Percentiles rank a stretch among this genome's conserved stretches.
phyloP scores from a whole-genome alignment of 345 rosid species.

The Syzygium aromaticum region DNA sequence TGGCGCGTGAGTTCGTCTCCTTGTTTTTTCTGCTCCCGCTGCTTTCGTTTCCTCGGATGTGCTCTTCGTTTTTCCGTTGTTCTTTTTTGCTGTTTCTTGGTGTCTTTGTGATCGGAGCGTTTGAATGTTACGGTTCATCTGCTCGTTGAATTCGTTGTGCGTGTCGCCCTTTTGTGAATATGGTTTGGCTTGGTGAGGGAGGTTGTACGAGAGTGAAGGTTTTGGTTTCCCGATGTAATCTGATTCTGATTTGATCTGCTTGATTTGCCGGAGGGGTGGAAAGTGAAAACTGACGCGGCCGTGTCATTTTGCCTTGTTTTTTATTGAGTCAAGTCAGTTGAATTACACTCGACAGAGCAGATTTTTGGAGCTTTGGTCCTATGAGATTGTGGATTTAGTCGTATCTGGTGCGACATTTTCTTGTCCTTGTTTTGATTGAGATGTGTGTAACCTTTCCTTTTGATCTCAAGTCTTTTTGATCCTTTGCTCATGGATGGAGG shows the following conservation, averaged over 20 bases:
- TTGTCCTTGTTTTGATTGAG: background rate
- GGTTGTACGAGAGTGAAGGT: background rate
- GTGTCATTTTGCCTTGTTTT: background rate
- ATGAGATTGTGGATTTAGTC: background rate
- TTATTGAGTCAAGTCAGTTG: background rate
- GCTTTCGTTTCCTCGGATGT: background rate
- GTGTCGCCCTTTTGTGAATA: background rate
- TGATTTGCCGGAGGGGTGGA: background rate
- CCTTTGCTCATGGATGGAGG: background rate
- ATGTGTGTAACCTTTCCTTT: background rate
- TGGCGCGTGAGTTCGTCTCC: background rate
- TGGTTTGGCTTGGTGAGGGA: background rate
- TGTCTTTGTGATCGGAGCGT: background rate
- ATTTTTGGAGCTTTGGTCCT: background rate
- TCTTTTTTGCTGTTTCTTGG: background rate
- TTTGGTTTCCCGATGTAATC: background rate
- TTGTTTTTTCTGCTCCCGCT: background rate
- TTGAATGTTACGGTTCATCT: background rate
- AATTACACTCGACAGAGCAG: background rate
- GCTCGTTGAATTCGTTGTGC: background rate
- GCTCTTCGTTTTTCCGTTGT: too few relatives aligned
- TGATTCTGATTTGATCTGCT: background rate
- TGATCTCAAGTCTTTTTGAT: background rate
- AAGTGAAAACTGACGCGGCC: background rate
- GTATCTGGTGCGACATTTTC: background rate